These are phyloP conservation scores for Phytophthora tubulina DNA, from an alignment of 352 stramenopile species.

Conservation along the genomic window DNA sequence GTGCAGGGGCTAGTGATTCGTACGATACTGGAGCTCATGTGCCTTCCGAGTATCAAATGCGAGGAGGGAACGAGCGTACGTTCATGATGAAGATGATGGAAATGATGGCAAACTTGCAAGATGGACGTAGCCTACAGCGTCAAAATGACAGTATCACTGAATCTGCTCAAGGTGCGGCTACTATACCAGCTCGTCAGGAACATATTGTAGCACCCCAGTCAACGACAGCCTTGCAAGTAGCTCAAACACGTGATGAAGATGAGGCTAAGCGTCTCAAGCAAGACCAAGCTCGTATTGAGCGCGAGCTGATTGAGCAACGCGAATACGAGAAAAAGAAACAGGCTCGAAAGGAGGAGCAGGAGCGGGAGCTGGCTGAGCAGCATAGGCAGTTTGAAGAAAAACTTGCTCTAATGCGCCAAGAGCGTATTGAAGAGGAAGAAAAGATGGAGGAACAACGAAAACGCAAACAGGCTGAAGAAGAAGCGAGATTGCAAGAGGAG, in stretches of 20 bases:
- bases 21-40: neutral
- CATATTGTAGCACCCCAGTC: neutral
- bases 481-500: slow-evolving; percentile 46
- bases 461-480: slow-evolving; percentile 38
- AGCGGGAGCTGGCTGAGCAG: slow-evolving; percentile 46
- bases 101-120: slow-evolving; percentile 58
- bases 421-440: slow-evolving; percentile 52
- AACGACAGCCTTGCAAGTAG: neutral
- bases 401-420: slow-evolving; percentile 44
- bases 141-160: neutral
- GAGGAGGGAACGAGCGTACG: slow-evolving; percentile 40
- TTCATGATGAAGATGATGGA: slow-evolving; percentile 79
- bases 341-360: slow-evolving; percentile 50
- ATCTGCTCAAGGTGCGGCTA: neutral
- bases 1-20: neutral
- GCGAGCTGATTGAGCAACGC: slow-evolving; percentile 58
- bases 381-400: slow-evolving; percentile 58
- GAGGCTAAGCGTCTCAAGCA: slow-evolving; percentile 48
- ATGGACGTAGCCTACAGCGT: slow-evolving; percentile 2
- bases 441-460: slow-evolving; percentile 38
- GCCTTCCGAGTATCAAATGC: neutral
- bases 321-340: slow-evolving; percentile 57
- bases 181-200: neutral
- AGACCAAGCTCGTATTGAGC: slow-evolving; percentile 54
- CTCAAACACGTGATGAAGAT: slow-evolving; percentile 44